phyloP scores from a whole-genome alignment of 1,139 yeast species.

The Scheffersomyces lignicola region DNA sequence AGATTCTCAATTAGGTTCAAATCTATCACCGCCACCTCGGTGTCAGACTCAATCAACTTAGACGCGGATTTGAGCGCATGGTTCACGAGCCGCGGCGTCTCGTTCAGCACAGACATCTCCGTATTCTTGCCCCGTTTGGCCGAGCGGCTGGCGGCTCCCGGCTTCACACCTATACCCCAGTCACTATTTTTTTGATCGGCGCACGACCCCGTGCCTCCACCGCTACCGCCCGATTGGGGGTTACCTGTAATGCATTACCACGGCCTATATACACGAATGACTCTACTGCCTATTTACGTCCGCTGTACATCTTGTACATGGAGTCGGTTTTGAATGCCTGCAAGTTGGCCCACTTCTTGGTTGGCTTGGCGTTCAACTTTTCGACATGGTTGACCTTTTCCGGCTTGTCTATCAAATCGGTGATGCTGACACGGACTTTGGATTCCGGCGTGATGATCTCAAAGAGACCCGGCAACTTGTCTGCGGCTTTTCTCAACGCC shows the following conservation, averaged over 20 bases:
- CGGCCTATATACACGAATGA: conserved; percentile 4
- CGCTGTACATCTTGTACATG: conserved; percentile 53
- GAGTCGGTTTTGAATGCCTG: conserved; percentile 48
- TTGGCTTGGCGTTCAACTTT: conserved; percentile 58
- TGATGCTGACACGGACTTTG: conserved; percentile 71
- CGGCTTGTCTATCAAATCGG: conserved; percentile 43
- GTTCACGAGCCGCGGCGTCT: conserved; percentile 29
- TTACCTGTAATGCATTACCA: too few species aligned
- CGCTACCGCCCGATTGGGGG: too few species aligned
- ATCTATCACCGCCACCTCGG: conserved; percentile 53
- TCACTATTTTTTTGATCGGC: too few species aligned
- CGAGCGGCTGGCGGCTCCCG: too few species aligned
- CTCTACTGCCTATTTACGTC: conserved; percentile 16
- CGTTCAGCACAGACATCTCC: conserved; percentile 33
- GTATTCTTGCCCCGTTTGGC: too few species aligned
- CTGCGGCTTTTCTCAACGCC: conserved; percentile 88
- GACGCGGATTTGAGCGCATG: conserved; percentile 32
- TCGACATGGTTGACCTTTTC: conserved; percentile 55
- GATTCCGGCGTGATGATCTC: conserved; percentile 76
- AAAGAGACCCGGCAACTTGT: conserved; percentile 88
- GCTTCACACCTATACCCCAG: too few species aligned
- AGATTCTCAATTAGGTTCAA: conserved; percentile 53
- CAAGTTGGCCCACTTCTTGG: conserved; percentile 57
- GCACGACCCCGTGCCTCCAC: too few species aligned
- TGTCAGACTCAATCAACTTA: conserved; percentile 49